phyloP scores from a whole-genome alignment of 495 filamentous ascomycete species.

The Parmelia sp. region DNA sequence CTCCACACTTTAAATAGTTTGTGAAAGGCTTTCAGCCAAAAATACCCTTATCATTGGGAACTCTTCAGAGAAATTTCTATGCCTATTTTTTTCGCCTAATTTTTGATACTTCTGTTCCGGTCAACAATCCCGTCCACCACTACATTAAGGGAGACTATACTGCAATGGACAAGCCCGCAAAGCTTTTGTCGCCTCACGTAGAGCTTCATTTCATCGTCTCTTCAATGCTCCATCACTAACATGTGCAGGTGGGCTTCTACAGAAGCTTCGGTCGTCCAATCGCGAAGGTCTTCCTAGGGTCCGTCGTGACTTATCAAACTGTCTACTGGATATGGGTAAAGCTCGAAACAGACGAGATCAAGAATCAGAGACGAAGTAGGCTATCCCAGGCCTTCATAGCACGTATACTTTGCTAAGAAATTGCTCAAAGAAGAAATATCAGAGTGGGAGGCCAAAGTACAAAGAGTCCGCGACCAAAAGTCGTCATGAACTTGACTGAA shows the following conservation, averaged over 20 bases:
- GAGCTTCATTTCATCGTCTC: background rate
- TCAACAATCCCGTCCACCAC: background rate
- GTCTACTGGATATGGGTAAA: conserved; percentile 80
- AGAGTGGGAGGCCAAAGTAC: conserved; percentile 13
- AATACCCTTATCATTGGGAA: too few relatives aligned
- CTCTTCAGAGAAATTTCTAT: too few relatives aligned
- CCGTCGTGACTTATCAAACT: conserved; percentile 82
- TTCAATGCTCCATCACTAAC: background rate
- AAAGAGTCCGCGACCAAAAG: background rate
- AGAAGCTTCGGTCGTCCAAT: conserved; percentile 72
- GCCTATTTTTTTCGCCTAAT: too few relatives aligned
- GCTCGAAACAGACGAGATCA: conserved; percentile 72
- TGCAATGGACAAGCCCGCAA: conserved; percentile 3
- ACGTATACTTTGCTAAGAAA: background rate
- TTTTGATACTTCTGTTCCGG: background rate
- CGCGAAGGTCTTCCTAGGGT: conserved; percentile 76
- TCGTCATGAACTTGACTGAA: background rate
- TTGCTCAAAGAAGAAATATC: conserved; percentile 8
- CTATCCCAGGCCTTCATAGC: background rate
- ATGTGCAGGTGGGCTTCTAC: conserved; percentile 62
- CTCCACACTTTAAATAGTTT: conserved; percentile 66
- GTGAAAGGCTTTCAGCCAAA: conserved; percentile 69
- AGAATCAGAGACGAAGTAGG: conserved; percentile 45
- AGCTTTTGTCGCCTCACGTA: conserved; percentile 22
- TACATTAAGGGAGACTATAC: background rate